Conservation (phyloP, 148 eudicot species). For the Selenicereus undatus region DNA sequence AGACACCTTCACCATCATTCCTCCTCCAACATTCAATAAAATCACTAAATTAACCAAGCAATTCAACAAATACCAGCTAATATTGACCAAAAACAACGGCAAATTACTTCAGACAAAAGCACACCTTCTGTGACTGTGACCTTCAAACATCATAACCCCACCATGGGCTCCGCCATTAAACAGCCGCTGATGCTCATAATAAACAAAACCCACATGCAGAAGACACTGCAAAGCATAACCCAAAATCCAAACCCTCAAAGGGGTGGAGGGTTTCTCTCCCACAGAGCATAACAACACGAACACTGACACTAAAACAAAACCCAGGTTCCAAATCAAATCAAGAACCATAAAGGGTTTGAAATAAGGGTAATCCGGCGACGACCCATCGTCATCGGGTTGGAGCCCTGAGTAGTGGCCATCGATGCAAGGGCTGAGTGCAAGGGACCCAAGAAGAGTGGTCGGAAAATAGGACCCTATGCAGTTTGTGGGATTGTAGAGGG, state of each 20-base stretch:
- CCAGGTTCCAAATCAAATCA: slow-evolving; percentile 62
- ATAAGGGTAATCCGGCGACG: slow-evolving; percentile 24
- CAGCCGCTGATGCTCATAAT: slow-evolving; percentile 38
- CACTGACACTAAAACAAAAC: slow-evolving; percentile 52
- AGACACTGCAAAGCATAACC: slow-evolving; percentile 64
- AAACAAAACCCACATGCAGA: slow-evolving; percentile 62
- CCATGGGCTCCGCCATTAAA: slow-evolving; percentile 9
- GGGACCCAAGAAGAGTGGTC: slow-evolving; percentile 14
- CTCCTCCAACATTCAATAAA: not conserved
- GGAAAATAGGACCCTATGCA: slow-evolving; percentile 24
- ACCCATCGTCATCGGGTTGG: slow-evolving; percentile 27
- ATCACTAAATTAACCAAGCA: not conserved
- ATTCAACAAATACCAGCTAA: not conserved
- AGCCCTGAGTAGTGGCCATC: slow-evolving; percentile 23
- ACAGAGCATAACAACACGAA: slow-evolving; percentile 42
- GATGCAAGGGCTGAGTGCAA: slow-evolving; percentile 17
- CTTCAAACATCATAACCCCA: not conserved
- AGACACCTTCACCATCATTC: not conserved
- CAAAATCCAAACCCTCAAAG: slow-evolving; percentile 62
- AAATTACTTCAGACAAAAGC: not conserved
- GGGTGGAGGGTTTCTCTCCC: slow-evolving; percentile 46
- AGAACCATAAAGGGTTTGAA: slow-evolving; percentile 52
- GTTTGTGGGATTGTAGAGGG: slow-evolving; percentile 22
- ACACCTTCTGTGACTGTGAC: slow-evolving; percentile 38
- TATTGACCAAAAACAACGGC: not conserved